A percentile compares a stretch with the other conserved stretches of the same genome.
phyloP scores from a whole-genome alignment of 2,329 filamentous ascomycete species.

The Sporothrix pallida region DNA sequence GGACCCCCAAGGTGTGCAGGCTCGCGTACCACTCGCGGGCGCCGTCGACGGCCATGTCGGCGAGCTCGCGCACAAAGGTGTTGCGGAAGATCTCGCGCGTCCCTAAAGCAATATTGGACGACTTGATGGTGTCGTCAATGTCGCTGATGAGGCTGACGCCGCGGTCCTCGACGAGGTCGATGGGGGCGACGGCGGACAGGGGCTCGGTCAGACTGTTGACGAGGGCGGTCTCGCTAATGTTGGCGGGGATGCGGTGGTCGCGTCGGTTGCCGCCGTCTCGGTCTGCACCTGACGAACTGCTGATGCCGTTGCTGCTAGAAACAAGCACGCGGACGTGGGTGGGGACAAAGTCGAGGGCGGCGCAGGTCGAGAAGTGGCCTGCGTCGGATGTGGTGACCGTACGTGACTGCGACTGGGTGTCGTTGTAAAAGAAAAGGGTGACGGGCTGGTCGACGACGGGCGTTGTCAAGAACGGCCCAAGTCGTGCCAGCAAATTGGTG shows the following conservation, averaged over 20 bases:
- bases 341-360: conserved; percentile 85
- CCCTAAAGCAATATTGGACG: conserved; percentile 85
- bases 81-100: conserved; percentile 95
- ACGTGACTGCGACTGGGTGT: conserved; percentile 77
- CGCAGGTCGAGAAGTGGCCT: conserved; percentile 84
- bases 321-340: conserved; percentile 88
- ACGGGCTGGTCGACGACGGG: conserved; percentile 78
- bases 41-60: conserved; percentile 81
- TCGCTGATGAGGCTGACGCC: conserved; percentile 96
- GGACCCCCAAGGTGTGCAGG: conserved; percentile 79
- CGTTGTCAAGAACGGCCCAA: conserved; percentile 88
- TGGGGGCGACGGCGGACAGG: conserved; percentile 78
- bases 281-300: conserved; percentile 6
- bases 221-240: conserved; percentile 26
- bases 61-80: conserved; percentile 86
- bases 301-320: conserved; percentile 49
- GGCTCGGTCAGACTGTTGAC: conserved; percentile 57
- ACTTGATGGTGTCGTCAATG: conserved; percentile 96
- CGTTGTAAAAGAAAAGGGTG: conserved; percentile 95
- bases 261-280: background rate
- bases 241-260: background rate
- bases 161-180: conserved; percentile 75
- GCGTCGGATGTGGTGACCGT: conserved; percentile 86
- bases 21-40: conserved; percentile 87
- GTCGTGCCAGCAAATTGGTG: conserved; percentile 81